Base-by-base conservation (phyloP, 2,329 filamentous ascomycete genomes). In the Metarhizium sp. region DNA sequence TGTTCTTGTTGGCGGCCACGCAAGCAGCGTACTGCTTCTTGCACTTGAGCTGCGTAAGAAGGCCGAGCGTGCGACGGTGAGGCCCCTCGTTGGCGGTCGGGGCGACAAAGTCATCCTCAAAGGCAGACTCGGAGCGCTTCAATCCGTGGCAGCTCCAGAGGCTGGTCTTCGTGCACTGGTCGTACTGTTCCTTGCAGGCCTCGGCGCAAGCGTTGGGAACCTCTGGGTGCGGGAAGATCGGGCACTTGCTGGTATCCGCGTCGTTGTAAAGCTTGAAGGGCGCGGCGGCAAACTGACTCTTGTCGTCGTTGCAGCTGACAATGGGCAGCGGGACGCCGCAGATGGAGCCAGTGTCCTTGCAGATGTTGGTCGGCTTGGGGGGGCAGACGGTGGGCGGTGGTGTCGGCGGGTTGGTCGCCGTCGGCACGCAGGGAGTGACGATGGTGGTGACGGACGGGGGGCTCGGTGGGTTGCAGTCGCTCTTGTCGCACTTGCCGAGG, bases 191-290 rank as follows among this genome's bases (percentile, higher is more conserved):
- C 50, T 40, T 18, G 34, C 50, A 51, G n/a, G 50, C 50, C 20
- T 38, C 8, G 50, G 50, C 50, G 36, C 50, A 51, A 16, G 50
- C 50, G 30, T 42, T 30, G 8, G 34, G 34, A 11, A 25, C 50
- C 50, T 42, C n/a, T n/a, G n/a, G 16, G 6, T 42, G 32, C 14
- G 50, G 49, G 36, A 51, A 51, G 11, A 30, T 16, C 16, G 6
- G 11, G 34, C 34, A 51, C 18, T 51, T 51, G 32, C 7, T 25
- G 50, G 34, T 51, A 4, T 13, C 18, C 18, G 36, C 50, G 2
- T 51, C 34, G 50, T 18, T 40, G 18, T 51, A 51, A 14, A 51
- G 50, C 50, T 51, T 51, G 50, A 51, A 25, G n/a, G 32, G n/a
- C 34, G 25, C 40, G 30, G n/a, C 18, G 34, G 32, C 32, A 14